Evolutionary conservation across 495 filamentous ascomycete genomes (phyloP), one percentile per base, ranked within the genome.

Genomic region (Aspergillus taichungensis): DNA sequence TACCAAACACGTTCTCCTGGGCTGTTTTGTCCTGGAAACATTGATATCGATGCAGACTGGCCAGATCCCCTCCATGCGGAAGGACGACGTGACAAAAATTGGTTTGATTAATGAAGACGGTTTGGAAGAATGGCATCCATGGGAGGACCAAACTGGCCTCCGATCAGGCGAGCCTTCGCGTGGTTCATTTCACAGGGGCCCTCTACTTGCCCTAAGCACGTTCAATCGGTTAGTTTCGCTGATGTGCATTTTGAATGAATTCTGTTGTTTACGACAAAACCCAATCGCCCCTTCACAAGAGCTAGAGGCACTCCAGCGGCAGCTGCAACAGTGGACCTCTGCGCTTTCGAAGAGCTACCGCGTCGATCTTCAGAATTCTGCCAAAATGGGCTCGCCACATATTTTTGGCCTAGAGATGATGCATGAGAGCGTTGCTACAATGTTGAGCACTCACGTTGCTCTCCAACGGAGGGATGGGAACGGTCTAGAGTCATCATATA

Each of bases 51-150:
- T 73, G 30, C 69, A 75, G 37, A 66, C 74, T 4, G 63, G 62
- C 6, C 65, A 68, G 37, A 62, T 69, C 13, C 74, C 79, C 7
- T 76, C 77, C 36, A 51, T 87, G 5, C 63, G 62, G 28, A 59
- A 62, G 11, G 62, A 67, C 30, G 74, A 80, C 45, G 43, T 80
- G 30, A 52, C 57, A 8, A 54, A 55, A 14, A 52, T 77, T 29
- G 65, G 69, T 0, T 54, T 60, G 6, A 56, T 80, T 5, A 66
- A 72, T 34, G 79, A 84, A 60, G 77, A 82, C 59, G 82, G 78
- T 1, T 57, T 79, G 24, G 83, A 87, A 45, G 81, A 87, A 61
- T 86, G 82, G 83, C 75, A 83, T 54, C 77, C 76, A 10, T 87
- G 81, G 83, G 67, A 68, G 14, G 71, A 75, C 39, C 69, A 70